Percentiles rank a stretch among this genome's conserved stretches.
These are phyloP conservation scores for Cardiospermum halicacabum DNA, from an alignment of 345 rosid genomes.

Conservation along the genomic window DNA sequence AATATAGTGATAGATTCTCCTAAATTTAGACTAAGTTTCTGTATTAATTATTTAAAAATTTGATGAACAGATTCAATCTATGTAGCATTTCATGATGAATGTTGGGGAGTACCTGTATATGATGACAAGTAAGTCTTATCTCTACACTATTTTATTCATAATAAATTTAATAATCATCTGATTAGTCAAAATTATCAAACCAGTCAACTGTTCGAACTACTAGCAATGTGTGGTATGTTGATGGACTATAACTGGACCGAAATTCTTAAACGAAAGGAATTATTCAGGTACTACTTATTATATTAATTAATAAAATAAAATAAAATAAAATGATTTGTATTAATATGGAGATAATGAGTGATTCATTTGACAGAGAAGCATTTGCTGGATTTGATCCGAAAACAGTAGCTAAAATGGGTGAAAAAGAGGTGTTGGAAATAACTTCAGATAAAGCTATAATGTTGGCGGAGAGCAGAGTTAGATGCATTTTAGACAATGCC, in stretches of 20 bases:
- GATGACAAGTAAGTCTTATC: constrained; percentile 89
- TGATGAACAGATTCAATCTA: constrained; percentile 64
- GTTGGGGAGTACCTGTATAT: constrained; percentile 94
- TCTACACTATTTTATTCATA: too few species aligned
- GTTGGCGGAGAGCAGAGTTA: constrained; percentile 75
- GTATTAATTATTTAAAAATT: constrained; percentile 1
- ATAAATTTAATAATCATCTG: too few species aligned
- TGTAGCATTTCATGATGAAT: constrained; percentile 87
- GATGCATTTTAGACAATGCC: constrained; percentile 86
- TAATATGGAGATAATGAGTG: background rate
- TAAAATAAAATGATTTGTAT: too few species aligned
- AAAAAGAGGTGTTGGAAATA: constrained; percentile 65
- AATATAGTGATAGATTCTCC: too few species aligned
- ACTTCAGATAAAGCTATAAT: constrained; percentile 68
- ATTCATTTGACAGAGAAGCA: constrained; percentile 48
- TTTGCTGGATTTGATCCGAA: constrained; percentile 76
- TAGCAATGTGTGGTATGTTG: constrained; percentile 85
- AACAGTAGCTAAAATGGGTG: constrained; percentile 76
- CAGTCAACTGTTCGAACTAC: constrained; percentile 90
- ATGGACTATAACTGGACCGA: constrained; percentile 99
- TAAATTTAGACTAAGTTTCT: too few species aligned
- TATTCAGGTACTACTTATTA: constrained; percentile 51
- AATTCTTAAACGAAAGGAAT: constrained; percentile 66
- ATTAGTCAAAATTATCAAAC: constrained; percentile 1
- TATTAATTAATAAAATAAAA: too few species aligned